Percentiles rank a stretch among this genome's conserved stretches.
Conservation (phyloP, 169 alveolate genomes). For the Pseudocohnilembus persalinus region DNA sequence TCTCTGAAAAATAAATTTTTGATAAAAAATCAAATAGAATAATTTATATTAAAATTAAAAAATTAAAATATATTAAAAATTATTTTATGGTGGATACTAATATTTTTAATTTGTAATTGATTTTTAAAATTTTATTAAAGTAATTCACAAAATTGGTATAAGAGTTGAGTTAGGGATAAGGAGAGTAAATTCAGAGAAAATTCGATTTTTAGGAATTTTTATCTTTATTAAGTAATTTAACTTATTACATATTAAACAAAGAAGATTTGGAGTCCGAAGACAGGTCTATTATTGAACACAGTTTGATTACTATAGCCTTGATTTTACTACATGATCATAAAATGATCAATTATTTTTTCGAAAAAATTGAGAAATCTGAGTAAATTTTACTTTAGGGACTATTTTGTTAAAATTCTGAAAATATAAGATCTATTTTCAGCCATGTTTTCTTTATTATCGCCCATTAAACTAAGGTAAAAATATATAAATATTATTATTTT, state of each 20-base stretch:
- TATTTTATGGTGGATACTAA: too few species aligned
- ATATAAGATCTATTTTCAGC: constrained; percentile 46
- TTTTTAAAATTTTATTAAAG: too few species aligned
- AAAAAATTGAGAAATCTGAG: not conserved
- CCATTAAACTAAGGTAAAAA: not conserved
- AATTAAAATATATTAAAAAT: too few species aligned
- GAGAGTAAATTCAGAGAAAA: constrained; percentile 31
- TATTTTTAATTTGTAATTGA: too few species aligned
- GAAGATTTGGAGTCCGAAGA: constrained; percentile 59
- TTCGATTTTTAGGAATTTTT: constrained; percentile 27
- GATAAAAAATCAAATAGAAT: too few species aligned
- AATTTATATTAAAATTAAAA: too few species aligned
- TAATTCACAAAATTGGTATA: constrained; percentile 9
- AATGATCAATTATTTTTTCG: constrained; percentile 23
- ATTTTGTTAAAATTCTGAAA: constrained; percentile 22
- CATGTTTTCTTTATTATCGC: constrained; percentile 27
- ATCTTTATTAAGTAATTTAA: constrained; percentile 7
- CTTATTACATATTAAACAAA: constrained; percentile 12
- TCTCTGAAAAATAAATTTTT: too few species aligned
- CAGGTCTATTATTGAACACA: constrained; percentile 53
- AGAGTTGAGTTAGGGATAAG: constrained; percentile 20
- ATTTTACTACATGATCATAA: constrained; percentile 31
- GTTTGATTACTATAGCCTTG: constrained; percentile 51
- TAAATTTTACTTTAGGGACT: constrained; percentile 19
- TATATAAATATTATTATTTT: too few species aligned